Conservation (phyloP, 140 eudicot genomes). For the Oenanthe javanica region DNA sequence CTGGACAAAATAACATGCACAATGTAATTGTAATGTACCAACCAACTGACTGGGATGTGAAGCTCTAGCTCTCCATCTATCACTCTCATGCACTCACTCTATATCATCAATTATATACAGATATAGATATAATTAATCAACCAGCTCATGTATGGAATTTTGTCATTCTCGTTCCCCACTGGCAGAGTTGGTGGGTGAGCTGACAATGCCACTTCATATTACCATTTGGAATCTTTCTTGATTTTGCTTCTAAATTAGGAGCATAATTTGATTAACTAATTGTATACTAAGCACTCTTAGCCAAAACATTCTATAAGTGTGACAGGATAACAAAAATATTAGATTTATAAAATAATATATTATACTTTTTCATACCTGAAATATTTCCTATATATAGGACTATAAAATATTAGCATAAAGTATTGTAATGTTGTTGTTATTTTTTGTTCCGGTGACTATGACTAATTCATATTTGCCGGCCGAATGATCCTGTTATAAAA, state of each 20-base stretch:
- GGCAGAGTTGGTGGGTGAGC: constrained; percentile 12
- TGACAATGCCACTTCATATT: constrained; percentile 6
- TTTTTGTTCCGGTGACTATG: no score
- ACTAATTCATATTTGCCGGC: no score
- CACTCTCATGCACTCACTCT: constrained; percentile 2
- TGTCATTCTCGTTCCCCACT: constrained; percentile 10
- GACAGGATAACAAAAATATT: neutral
- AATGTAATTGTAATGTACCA: neutral
- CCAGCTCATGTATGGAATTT: constrained; percentile 10
- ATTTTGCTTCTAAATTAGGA: neutral
- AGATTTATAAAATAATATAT: no score
- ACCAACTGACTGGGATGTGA: neutral
- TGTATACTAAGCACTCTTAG: neutral
- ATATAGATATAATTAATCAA: neutral
- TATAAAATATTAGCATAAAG: no score
- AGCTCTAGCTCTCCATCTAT: constrained; percentile 1
- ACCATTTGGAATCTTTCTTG: constrained; percentile 14
- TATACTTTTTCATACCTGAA: no score
- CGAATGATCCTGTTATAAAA: neutral
- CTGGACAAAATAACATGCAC: neutral
- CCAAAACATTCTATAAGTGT: neutral
- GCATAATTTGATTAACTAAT: neutral
- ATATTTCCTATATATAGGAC: no score
- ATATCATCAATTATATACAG: neutral
- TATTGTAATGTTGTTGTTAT: no score